Conservation (phyloP, 108 stramenopile genomes). For the Stephanodiscus minutulus region DNA sequence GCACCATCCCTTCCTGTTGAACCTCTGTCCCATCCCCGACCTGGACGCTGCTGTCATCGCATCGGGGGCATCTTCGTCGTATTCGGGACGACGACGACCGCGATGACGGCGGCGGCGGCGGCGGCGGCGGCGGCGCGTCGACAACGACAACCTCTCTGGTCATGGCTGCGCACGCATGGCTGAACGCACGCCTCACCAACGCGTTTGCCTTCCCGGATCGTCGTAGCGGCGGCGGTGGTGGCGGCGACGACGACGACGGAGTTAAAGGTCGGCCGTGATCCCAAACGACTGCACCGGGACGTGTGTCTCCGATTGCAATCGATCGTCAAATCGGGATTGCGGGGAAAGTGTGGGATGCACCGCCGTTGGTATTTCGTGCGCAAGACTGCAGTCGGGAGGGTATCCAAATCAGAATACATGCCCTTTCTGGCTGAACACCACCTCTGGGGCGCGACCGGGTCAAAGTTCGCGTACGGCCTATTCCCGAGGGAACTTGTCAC, state of each 20-base stretch:
- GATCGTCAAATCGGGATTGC: constrained; percentile 59
- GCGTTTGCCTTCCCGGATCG: constrained; percentile 15
- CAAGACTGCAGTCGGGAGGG: constrained; percentile 48
- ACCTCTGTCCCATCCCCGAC: constrained; percentile 30
- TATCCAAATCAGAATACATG: constrained; percentile 42
- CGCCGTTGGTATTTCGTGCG: constrained; percentile 57
- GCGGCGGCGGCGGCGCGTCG: no score
- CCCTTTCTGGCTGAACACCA: constrained; percentile 67
- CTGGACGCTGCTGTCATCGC: background rate
- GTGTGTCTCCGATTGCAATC: constrained; percentile 52
- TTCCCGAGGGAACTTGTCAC: constrained; percentile 53
- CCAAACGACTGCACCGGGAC: constrained; percentile 80
- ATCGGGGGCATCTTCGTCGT: background rate
- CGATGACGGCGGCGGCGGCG: background rate
- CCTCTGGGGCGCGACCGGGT: constrained; percentile 64
- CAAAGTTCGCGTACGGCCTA: constrained; percentile 68
- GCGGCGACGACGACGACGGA: background rate
- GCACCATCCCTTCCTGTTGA: constrained; percentile 14
- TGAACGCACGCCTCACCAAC: constrained; percentile 34
- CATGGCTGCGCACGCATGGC: constrained; percentile 34
- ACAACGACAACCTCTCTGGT: background rate
- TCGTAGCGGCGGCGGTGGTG: background rate
- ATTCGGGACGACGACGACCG: background rate
- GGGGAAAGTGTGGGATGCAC: constrained; percentile 36
- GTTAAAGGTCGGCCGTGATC: no score